Percentiles rank a stretch among this genome's conserved stretches.
phyloP scores from a whole-genome alignment of 495 filamentous ascomycete species.

The Neurospora sublineolata region DNA sequence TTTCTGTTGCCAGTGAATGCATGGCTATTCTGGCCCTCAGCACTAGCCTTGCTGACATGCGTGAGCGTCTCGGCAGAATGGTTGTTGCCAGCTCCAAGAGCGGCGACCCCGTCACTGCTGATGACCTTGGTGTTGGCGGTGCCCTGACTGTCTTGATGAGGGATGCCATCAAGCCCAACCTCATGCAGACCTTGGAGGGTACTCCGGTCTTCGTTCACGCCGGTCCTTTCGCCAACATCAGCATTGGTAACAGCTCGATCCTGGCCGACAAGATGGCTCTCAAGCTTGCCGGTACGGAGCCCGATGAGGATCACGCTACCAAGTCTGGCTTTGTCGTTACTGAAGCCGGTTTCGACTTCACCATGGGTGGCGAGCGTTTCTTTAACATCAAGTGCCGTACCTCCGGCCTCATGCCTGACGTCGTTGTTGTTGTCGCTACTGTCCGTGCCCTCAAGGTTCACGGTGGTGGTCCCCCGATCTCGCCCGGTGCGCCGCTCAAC shows the following conservation, averaged over 20 bases:
- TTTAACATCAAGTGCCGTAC: slow-evolving; percentile 99
- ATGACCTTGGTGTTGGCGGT: slow-evolving; percentile 87
- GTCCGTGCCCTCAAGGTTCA: slow-evolving; percentile 94
- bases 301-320: slow-evolving; percentile 74
- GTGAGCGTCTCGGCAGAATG: slow-evolving; percentile 89
- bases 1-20: slow-evolving; percentile 92
- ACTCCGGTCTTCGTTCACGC: slow-evolving; percentile 96
- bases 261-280: slow-evolving; percentile 90
- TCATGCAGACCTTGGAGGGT: slow-evolving; percentile 97
- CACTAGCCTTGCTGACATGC: slow-evolving; percentile 78
- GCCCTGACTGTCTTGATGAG: slow-evolving; percentile 91
- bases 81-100: slow-evolving; percentile 78
- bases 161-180: slow-evolving; percentile 95
- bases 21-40: slow-evolving; percentile 97
- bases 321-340: slow-evolving; percentile 95
- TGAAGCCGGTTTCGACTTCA: slow-evolving; percentile 97
- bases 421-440: slow-evolving; percentile 89
- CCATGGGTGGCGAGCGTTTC: slow-evolving; percentile 98
- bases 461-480: slow-evolving; percentile 85
- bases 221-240: slow-evolving; percentile 96
- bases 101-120: slow-evolving; percentile 89
- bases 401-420: slow-evolving; percentile 82
- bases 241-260: slow-evolving; percentile 89
- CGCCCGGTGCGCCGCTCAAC: slow-evolving; percentile 67
- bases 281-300: slow-evolving; percentile 90